Conservation (phyloP, 1,284 basidiomycete species). For the Mycena sp. region DNA sequence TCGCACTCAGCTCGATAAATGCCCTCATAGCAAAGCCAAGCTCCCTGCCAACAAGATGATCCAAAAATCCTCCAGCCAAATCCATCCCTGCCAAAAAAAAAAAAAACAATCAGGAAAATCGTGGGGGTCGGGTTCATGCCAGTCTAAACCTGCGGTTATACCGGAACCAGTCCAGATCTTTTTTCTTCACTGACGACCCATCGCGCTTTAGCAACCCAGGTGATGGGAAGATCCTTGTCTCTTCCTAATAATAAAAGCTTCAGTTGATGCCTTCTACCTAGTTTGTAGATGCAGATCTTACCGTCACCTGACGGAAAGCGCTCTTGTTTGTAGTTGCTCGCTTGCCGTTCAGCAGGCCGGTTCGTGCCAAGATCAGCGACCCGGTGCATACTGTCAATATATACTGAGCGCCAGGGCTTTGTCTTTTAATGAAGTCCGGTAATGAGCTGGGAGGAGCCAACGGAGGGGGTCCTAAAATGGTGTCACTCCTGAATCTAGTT, state of each 20-base stretch:
- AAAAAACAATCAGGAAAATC: not conserved
- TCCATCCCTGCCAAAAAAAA: slow-evolving; percentile 41
- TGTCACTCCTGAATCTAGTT: not conserved
- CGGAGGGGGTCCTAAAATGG: slow-evolving; percentile 12
- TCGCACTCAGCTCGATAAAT: slow-evolving; percentile 41
- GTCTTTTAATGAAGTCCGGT: slow-evolving; percentile 36
- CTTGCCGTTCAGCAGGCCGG: slow-evolving; percentile 38
- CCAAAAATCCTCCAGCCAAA: slow-evolving; percentile 47
- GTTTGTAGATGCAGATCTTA: not conserved
- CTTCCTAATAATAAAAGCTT: slow-evolving; percentile 27
- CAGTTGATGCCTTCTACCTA: too few species aligned
- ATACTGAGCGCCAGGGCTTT: slow-evolving; percentile 38
- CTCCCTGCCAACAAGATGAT: slow-evolving; percentile 43
- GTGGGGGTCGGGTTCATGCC: not conserved
- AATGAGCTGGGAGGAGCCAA: slow-evolving; percentile 26
- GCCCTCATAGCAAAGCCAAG: slow-evolving; percentile 34
- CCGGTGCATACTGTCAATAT: slow-evolving; percentile 40
- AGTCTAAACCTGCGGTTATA: slow-evolving; percentile 38
- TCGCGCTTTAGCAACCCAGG: slow-evolving; percentile 44
- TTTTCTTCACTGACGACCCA: slow-evolving; percentile 44
- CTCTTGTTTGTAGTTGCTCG: slow-evolving; percentile 42
- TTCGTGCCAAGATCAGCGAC: slow-evolving; percentile 36
- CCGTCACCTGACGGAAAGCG: slow-evolving; percentile 33
- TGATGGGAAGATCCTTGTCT: slow-evolving; percentile 34
- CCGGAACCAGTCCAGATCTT: slow-evolving; percentile 47